phyloP scores from a whole-genome alignment of 768 basidiomycete species.

The Suillus ampliporus region DNA sequence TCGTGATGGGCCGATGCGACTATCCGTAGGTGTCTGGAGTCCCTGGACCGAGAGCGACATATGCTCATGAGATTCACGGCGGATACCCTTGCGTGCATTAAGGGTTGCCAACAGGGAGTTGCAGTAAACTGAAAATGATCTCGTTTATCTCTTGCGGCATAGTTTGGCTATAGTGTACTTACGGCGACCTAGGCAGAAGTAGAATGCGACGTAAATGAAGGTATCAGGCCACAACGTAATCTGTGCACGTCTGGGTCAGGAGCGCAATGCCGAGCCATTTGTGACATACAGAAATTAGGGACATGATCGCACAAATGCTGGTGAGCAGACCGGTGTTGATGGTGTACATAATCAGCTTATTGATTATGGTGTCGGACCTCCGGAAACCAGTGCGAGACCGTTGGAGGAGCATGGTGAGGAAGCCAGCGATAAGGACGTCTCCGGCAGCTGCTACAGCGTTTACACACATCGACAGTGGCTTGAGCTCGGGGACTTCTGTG shows the following conservation, averaged over 20 bases:
- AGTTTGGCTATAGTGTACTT: slow-evolving; percentile 27
- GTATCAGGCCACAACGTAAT: slow-evolving; percentile 51
- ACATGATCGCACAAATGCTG: slow-evolving; percentile 56
- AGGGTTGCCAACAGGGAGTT: slow-evolving; percentile 60
- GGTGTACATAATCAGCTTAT: slow-evolving; percentile 53
- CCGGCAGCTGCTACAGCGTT: slow-evolving; percentile 53
- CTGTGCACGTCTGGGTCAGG: slow-evolving; percentile 28
- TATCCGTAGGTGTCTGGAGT: slow-evolving; percentile 4
- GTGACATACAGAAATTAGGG: slow-evolving; percentile 49
- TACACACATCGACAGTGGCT: slow-evolving; percentile 55
- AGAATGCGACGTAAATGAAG: slow-evolving; percentile 60
- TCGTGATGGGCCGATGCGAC: slow-evolving; percentile 10
- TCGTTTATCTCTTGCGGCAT: neutral
- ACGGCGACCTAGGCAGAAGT: slow-evolving; percentile 61
- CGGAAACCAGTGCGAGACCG: slow-evolving; percentile 51
- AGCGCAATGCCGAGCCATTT: neutral
- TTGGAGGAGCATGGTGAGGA: slow-evolving; percentile 49
- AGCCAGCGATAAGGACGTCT: slow-evolving; percentile 51
- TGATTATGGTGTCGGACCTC: slow-evolving; percentile 55
- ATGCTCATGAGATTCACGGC: slow-evolving; percentile 18
- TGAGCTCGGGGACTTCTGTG: slow-evolving; percentile 49
- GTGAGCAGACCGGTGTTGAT: slow-evolving; percentile 37
- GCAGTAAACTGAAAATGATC: slow-evolving; percentile 48
- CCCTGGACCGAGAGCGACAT: slow-evolving; percentile 9
- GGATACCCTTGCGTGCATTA: slow-evolving; percentile 55